These are phyloP conservation scores for Suillus brevipes DNA, from an alignment of 768 basidiomycete genomes.

Conservation along the genomic window DNA sequence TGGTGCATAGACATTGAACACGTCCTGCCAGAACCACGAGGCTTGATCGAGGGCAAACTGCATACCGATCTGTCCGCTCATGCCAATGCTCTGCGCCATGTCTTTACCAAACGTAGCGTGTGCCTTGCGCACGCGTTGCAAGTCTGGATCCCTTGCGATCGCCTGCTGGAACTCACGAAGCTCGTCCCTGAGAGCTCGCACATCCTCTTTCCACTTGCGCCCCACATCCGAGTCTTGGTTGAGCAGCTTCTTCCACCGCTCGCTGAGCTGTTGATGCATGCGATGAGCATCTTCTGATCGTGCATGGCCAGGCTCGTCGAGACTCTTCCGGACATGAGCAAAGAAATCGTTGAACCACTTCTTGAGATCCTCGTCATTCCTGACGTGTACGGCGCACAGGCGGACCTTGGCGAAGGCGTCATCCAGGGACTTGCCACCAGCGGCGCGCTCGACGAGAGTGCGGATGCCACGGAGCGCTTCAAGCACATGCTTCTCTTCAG, in stretches of 20 bases:
- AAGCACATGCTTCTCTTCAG: slow-evolving; percentile 60
- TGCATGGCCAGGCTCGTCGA: slow-evolving; percentile 53
- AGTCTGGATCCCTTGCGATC: slow-evolving; percentile 49
- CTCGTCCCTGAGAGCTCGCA: slow-evolving; percentile 48
- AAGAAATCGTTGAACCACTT: slow-evolving; percentile 58
- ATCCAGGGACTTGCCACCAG: slow-evolving; percentile 49
- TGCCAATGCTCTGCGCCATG: slow-evolving; percentile 43
- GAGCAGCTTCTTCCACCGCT: slow-evolving; percentile 51
- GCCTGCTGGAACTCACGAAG: slow-evolving; percentile 45
- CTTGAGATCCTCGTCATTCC: slow-evolving; percentile 53
- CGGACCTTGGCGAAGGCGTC: slow-evolving; percentile 45
- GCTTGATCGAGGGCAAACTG: slow-evolving; percentile 59
- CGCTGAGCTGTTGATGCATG: slow-evolving; percentile 45
- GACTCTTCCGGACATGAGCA: slow-evolving; percentile 41
- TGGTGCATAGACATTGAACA: slow-evolving; percentile 80
- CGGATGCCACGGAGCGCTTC: slow-evolving; percentile 46
- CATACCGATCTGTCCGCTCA: slow-evolving; percentile 41
- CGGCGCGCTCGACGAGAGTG: slow-evolving; percentile 52
- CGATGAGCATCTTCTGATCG: slow-evolving; percentile 45
- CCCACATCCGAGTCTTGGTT: slow-evolving; percentile 44
- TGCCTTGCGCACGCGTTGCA: slow-evolving; percentile 46
- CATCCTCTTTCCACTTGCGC: slow-evolving; percentile 52
- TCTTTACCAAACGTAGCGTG: slow-evolving; percentile 51
- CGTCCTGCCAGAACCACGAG: slow-evolving; percentile 79
- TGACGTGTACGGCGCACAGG: slow-evolving; percentile 46